phyloP scores from a whole-genome alignment of 192 early-diverging fungal species.

The Coemansia sp. region DNA sequence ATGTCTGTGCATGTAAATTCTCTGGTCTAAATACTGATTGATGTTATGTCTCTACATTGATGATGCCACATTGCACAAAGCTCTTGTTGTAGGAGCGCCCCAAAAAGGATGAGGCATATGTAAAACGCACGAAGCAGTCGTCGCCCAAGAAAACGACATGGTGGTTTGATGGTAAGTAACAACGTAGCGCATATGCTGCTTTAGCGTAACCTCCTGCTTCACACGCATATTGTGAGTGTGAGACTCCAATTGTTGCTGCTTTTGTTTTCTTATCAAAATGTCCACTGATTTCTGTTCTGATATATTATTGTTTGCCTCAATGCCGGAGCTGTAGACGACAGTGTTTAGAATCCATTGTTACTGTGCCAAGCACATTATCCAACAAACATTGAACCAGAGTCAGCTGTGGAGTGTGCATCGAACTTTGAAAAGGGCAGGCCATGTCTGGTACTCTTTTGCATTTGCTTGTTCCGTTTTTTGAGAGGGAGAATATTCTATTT shows the following conservation, averaged over 20 bases:
- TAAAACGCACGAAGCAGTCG: constrained; percentile 2
- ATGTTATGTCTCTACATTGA: not conserved
- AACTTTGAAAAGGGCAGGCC: too few species aligned
- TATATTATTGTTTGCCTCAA: not conserved
- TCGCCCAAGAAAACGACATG: constrained; percentile 38
- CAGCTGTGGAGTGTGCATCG: too few species aligned
- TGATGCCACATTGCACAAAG: not conserved
- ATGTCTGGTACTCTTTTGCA: too few species aligned
- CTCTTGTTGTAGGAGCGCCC: constrained; percentile 23
- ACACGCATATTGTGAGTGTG: too few species aligned
- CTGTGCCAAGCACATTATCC: not conserved
- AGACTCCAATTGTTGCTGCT: too few species aligned
- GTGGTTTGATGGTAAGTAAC: constrained; percentile 34
- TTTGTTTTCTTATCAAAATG: too few species aligned
- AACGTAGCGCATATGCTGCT: not conserved
- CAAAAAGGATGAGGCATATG: constrained; percentile 20
- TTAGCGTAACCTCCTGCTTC: too few species aligned
- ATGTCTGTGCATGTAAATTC: not conserved
- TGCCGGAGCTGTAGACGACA: constrained; percentile 25
- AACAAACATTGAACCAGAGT: too few species aligned
- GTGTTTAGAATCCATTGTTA: constrained; percentile 11
- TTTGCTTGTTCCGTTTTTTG: too few species aligned
- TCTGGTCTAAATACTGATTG: not conserved
- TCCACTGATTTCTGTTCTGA: not conserved
- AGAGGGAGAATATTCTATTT: too few species aligned